Base-by-base conservation (phyloP, 2,329 filamentous ascomycete species). In the Alternaria ethzedia region DNA sequence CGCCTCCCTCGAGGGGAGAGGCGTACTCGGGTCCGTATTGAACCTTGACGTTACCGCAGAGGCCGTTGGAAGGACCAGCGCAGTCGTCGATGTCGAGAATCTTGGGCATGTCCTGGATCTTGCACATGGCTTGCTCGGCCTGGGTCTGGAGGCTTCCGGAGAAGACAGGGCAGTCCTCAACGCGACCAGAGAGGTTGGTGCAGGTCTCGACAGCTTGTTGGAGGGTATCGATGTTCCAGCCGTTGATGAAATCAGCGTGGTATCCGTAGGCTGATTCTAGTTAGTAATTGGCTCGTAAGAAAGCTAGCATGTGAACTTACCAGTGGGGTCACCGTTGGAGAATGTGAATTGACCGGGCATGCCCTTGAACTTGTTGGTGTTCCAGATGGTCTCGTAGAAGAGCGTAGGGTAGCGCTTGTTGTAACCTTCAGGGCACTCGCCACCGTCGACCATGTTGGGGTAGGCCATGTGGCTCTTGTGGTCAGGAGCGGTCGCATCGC, bases 81-180 rank as follows among this genome's bases (percentile, higher is more conserved):
- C 88, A 86, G 71, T 93, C 81, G 64, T 96, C 93, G 9, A 82
- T 66, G 1, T 78, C 74, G 20, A 96, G 78, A 0, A 75, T 69
- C 0, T 79, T 65, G 4, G 91, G 90, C 1, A 89, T 65, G n/a
- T 67, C 47, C 1, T 86, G 75, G 75, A 95, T 86, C 54, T 84
- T 83, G 83, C 94, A 97, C 61, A 86, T 71, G 2, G 77, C 71
- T 73, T 86, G 85, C 11, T 85, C 83, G 0, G 80, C 78, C 25
- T 88, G 84, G 56, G 80, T 80, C 77, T 94, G 89, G 59, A 96
- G 83, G 25, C 25, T 21, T 10, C 32, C 28, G 10, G 61, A 43
- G 81, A 97, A 97, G 28, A 96, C 70, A 1, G 87, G 81, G 82
- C 94, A 97, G 78, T 94, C 93, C 46, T 85, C 73, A 49, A 97